Percentiles rank a stretch among this genome's conserved stretches.
Conservation (phyloP, 805 yeast genomes). For the Saccharomyces jurei region DNA sequence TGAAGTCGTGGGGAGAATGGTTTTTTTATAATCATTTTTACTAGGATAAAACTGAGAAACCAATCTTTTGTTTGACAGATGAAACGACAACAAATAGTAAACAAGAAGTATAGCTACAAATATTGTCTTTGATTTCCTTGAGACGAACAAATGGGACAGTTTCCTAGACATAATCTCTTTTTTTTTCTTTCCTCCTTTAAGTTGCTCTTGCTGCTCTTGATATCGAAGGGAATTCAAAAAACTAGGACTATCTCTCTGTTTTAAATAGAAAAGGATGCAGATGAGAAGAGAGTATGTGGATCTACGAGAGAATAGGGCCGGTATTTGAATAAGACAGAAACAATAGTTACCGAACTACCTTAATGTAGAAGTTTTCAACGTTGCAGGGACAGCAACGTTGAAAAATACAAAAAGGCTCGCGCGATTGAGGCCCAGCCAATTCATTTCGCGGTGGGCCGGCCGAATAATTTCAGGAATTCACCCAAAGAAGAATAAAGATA, state of each 20-base stretch:
- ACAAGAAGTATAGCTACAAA: not conserved
- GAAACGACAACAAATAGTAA: slow-evolving; percentile 7
- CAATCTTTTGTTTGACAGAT: slow-evolving; percentile 6
- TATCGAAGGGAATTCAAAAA: not conserved
- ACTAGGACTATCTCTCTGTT: not conserved
- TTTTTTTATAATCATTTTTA: not conserved
- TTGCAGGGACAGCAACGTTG: not conserved
- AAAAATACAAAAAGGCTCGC: not conserved
- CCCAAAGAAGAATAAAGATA: not conserved
- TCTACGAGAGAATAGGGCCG: not conserved
- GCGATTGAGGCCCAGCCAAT: not conserved
- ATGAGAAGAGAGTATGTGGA: not conserved
- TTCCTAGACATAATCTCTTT: not conserved
- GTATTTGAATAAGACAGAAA: not conserved
- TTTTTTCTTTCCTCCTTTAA: not conserved
- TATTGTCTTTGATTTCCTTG: not conserved
- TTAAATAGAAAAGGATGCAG: not conserved
- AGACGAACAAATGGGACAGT: not conserved
- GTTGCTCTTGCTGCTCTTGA: not conserved
- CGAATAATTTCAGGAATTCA: not conserved
- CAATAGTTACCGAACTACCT: not conserved
- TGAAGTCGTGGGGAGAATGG: slow-evolving; percentile 23
- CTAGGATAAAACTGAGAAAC: not conserved
- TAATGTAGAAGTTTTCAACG: not conserved
- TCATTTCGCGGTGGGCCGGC: not conserved